A percentile compares a stretch with the other conserved stretches of the same genome.
Conservation (phyloP, 2,329 filamentous ascomycete species). For the Aspergillus tanneri region DNA sequence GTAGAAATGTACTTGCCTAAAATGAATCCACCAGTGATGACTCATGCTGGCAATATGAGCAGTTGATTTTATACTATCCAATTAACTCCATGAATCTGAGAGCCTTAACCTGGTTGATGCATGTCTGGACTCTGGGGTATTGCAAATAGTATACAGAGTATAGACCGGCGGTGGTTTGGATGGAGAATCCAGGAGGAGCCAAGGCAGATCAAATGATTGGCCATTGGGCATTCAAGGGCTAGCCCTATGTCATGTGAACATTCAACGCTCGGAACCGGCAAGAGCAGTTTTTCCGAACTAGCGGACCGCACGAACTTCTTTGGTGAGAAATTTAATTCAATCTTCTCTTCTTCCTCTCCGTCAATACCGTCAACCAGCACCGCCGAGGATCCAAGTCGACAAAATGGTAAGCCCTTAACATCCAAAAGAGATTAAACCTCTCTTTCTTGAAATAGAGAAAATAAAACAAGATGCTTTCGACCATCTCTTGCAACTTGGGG, state of each 20-base stretch:
- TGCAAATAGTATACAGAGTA: neutral
- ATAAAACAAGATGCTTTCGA: conserved; percentile 34
- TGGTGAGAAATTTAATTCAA: conserved; percentile 14
- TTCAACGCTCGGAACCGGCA: conserved; percentile 7
- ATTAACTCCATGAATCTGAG: too few relatives aligned
- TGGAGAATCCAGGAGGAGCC: too few relatives aligned
- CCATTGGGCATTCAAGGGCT: conserved; percentile 6
- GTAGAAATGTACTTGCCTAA: neutral
- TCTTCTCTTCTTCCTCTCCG: conserved; percentile 33
- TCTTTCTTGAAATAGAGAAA: conserved; percentile 9
- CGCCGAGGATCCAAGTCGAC: conserved; percentile 52
- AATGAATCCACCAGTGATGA: neutral
- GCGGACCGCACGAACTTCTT: conserved; percentile 34
- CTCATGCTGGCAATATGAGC: neutral
- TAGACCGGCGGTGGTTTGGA: neutral
- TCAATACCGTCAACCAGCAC: conserved; percentile 49
- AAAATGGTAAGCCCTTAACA: conserved; percentile 62
- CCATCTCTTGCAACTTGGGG: conserved; percentile 41
- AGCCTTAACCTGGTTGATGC: too few relatives aligned
- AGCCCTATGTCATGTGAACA: conserved; percentile 21
- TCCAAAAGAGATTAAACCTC: conserved; percentile 39
- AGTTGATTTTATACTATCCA: too few relatives aligned
- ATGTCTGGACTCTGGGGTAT: neutral
- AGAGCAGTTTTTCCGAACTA: conserved; percentile 25
- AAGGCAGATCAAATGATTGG: neutral